Evolutionary conservation across 495 filamentous ascomycete genomes (phyloP).

Genomic region (Lepidopterella palustris): DNA sequence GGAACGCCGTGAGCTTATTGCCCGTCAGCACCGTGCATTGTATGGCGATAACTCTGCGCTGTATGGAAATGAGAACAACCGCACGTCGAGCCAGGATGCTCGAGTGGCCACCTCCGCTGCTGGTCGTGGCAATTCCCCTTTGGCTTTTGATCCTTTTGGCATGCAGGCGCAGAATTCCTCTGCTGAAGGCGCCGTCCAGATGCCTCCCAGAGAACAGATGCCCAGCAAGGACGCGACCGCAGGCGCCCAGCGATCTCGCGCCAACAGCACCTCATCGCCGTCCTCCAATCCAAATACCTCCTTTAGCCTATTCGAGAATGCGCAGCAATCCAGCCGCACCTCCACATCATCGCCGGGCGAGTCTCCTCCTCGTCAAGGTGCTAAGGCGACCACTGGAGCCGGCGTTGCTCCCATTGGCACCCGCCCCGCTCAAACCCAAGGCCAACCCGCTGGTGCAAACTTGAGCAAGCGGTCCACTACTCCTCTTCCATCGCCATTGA

Average conservation of each 20-base stretch:
- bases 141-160: conserved; percentile 58
- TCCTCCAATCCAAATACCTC: conserved; percentile 59
- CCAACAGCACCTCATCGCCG: conserved; percentile 84
- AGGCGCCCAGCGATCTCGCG: conserved; percentile 57
- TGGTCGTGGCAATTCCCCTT: conserved; percentile 55
- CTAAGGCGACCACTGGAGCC: conserved; percentile 50
- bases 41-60: conserved; percentile 69
- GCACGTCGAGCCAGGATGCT: conserved; percentile 45
- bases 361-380: conserved; percentile 68
- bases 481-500: conserved; percentile 81
- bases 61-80: conserved; percentile 48
- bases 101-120: conserved; percentile 42
- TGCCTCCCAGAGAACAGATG: conserved; percentile 33
- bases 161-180: conserved; percentile 38
- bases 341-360: conserved; percentile 85
- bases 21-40: conserved; percentile 85
- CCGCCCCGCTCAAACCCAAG: conserved; percentile 55
- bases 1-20: conserved; percentile 89
- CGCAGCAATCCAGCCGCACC: conserved; percentile 74
- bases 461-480: conserved; percentile 84
- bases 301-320: conserved; percentile 61
- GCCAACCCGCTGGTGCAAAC: conserved; percentile 53
- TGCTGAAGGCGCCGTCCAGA: conserved; percentile 41
- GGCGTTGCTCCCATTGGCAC: conserved; percentile 91
- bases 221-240: conserved; percentile 38